Percentiles rank a stretch among this genome's conserved stretches.
These are phyloP conservation scores for Phialocephala sp. DNA, from an alignment of 2,329 filamentous ascomycete species.

Conservation along the genomic window DNA sequence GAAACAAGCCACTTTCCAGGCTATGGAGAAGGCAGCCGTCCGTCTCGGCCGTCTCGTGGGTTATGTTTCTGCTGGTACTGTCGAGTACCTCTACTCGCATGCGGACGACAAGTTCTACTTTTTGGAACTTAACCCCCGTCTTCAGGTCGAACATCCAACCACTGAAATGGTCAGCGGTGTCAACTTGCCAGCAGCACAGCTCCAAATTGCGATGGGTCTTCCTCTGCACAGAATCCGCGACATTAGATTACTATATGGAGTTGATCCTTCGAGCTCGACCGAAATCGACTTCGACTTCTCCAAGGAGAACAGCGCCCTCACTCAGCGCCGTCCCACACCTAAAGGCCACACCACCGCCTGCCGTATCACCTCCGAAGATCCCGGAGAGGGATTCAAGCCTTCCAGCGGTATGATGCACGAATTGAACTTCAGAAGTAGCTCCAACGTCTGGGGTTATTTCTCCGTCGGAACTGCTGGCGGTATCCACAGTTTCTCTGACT, in stretches of 20 bases:
- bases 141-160: slow-evolving; percentile 98
- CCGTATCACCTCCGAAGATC: slow-evolving; percentile 98
- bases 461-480: slow-evolving; percentile 95
- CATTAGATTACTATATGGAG: slow-evolving; percentile 94
- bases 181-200: slow-evolving; percentile 94
- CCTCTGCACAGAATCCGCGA: slow-evolving; percentile 94
- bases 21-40: slow-evolving; percentile 96
- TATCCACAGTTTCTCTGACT: slow-evolving; percentile 99
- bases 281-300: slow-evolving; percentile 98
- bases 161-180: slow-evolving; percentile 99
- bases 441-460: slow-evolving; percentile 99
- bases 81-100: slow-evolving; percentile 98
- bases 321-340: slow-evolving; percentile 86
- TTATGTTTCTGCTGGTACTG: slow-evolving; percentile 97
- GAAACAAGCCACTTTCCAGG: slow-evolving; percentile 84
- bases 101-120: slow-evolving; percentile 99
- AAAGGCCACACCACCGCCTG: slow-evolving; percentile 98
- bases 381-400: slow-evolving; percentile 98
- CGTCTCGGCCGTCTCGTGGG: slow-evolving; percentile 92
- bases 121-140: slow-evolving; percentile 96
- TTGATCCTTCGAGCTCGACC: slow-evolving; percentile 83
- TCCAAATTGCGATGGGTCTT: slow-evolving; percentile 98
- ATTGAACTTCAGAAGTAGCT: slow-evolving; percentile 97
- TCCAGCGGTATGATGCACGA: slow-evolving; percentile 99
- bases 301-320: slow-evolving; percentile 79